Evolutionary conservation across 2,329 filamentous ascomycete genomes (phyloP).

Genomic region (Neonectria neomacrospora): DNA sequence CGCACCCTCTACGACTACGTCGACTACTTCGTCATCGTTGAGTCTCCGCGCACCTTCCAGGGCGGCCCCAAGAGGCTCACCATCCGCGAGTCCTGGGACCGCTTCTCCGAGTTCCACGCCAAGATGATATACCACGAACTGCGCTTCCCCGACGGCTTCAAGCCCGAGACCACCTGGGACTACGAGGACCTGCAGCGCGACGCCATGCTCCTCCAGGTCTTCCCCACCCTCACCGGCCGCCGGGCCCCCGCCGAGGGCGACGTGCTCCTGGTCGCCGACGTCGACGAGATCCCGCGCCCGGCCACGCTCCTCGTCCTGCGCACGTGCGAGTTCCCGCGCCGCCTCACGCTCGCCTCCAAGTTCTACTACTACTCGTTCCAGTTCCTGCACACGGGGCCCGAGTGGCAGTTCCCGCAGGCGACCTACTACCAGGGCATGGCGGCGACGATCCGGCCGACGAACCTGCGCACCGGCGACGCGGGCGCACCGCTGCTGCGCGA

Average conservation of each 20-base stretch:
- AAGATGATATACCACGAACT: conserved; percentile 72
- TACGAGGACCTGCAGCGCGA: conserved; percentile 66
- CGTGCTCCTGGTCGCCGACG: conserved; percentile 68
- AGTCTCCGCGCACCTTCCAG: conserved; percentile 68
- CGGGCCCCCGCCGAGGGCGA: conserved; percentile 60
- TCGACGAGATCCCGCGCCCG: conserved; percentile 69
- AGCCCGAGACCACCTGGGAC: conserved; percentile 57
- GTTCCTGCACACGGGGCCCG: conserved; percentile 53
- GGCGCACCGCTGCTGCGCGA: conserved; percentile 52
- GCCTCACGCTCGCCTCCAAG: conserved; percentile 61
- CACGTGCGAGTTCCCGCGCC: conserved; percentile 62
- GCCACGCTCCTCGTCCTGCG: conserved; percentile 60
- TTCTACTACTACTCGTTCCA: conserved; percentile 71
- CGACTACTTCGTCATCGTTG: conserved; percentile 74
- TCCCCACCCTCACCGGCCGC: conserved; percentile 58
- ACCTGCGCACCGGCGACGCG: conserved; percentile 62
- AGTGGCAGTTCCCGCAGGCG: conserved; percentile 70
- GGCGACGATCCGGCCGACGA: conserved; percentile 63
- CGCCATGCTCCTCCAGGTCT: conserved; percentile 67
- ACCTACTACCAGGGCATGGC: conserved; percentile 59
- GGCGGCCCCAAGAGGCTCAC: conserved; percentile 64
- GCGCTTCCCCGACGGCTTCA: conserved; percentile 55
- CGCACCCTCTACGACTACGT: conserved; percentile 67
- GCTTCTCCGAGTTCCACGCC: conserved; percentile 63
- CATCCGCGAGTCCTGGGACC: conserved; percentile 62